Conservation (phyloP, 148 eudicot species). For the Chenopodium berlandieri region DNA sequence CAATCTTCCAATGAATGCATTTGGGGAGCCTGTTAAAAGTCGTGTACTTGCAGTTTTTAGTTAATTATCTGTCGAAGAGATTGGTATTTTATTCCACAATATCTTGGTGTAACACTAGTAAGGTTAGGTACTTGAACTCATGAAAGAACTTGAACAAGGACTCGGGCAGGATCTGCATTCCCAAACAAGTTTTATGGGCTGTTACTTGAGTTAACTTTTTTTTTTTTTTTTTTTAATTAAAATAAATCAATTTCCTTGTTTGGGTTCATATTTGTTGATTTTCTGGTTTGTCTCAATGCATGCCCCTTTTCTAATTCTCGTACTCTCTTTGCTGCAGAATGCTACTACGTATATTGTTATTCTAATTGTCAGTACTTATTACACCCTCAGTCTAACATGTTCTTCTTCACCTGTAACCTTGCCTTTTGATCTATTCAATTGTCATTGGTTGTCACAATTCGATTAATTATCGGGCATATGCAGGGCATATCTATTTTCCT, state of each 20-base stretch:
- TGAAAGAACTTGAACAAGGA: not conserved
- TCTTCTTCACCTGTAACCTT: too few species aligned
- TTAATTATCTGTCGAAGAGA: not conserved
- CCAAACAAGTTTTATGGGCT: not conserved
- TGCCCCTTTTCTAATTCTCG: not conserved
- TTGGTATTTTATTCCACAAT: not conserved
- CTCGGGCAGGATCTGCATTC: not conserved
- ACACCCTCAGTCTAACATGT: too few species aligned
- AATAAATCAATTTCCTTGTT: not conserved
- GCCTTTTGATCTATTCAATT: slow-evolving; percentile 6
- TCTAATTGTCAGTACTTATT: not conserved
- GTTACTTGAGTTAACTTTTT: too few species aligned
- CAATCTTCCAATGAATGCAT: slow-evolving; percentile 19
- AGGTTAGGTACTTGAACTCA: not conserved
- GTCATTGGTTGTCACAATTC: not conserved
- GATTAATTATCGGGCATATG: not conserved
- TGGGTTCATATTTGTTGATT: not conserved
- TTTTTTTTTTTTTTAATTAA: too few species aligned
- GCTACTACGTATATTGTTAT: too few species aligned
- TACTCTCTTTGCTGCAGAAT: not conserved
- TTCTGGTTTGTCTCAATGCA: not conserved
- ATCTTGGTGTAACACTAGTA: not conserved
- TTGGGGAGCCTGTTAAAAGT: slow-evolving; percentile 66
- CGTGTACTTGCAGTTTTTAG: slow-evolving; percentile 41
- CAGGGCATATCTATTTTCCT: slow-evolving; percentile 76